Evolutionary conservation across 495 filamentous ascomycete species (phyloP), one percentile per base, ranked within the genome.

Genomic region (Trichocladium antarcticum): DNA sequence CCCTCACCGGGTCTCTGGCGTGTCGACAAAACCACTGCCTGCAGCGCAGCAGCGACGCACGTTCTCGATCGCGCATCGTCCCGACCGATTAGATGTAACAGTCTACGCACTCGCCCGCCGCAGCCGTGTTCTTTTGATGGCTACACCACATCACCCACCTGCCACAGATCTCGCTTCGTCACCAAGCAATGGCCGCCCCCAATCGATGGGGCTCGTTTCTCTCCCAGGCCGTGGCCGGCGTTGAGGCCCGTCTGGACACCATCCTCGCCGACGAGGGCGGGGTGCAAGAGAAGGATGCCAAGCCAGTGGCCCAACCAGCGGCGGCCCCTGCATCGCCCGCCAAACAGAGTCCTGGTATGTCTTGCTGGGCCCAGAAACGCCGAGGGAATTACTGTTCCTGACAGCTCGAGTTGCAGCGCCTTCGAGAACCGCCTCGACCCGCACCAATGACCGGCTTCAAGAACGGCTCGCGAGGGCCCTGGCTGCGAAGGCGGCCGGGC

Each of bases 191-290:
- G 61, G 52, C 63, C 38, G 51, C 54, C 37, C 51, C 57, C 19
- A 42, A 46, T 47, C 68, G 81, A 79, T 87, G 83, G 83, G 86
- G 89, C 19, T 85, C 82, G 24, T 85, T 98, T 58, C 73, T 99
- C 40, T 84, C 85, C 51, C 87, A 94, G 63, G 89, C 90, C 45
- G 87, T 96, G 43, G 88, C 89, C 22, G 87, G 88, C 34, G 84
- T 99, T 39, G 92, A 99, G 68, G 93, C 89, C 49, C 80, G 85
- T 40, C 73, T 99, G 35, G 92, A 99, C 63, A 85, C 77, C 40
- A 95, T 99, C 45, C 74, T 99, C 50, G 81, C 89, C 49, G 89
- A 95, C 28, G 80, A 85, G 15, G 76, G 70, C 9, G 42, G 57
- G 42, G 63, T 49, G 42, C 57, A 60, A 59, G 50, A 50, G 45